A percentile compares a stretch with the other conserved stretches of the same genome.
phyloP scores from a whole-genome alignment of 2,329 filamentous ascomycete genomes.

The Cladophialophora yegresii region DNA sequence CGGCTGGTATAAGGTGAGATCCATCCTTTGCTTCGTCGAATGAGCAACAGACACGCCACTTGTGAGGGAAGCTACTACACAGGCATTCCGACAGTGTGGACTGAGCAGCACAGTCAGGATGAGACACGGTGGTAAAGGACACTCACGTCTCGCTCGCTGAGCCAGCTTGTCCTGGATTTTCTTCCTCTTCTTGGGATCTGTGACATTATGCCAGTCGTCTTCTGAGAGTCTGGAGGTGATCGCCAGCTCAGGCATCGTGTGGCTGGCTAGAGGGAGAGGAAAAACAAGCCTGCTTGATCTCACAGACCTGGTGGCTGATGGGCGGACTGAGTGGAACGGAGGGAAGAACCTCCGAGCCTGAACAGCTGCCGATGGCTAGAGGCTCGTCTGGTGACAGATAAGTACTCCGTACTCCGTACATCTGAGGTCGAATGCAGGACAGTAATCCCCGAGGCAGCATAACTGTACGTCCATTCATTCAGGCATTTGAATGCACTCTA shows the following conservation, averaged over 20 bases:
- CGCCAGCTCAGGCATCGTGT: background rate
- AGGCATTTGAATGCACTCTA: background rate
- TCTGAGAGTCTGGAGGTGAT: background rate
- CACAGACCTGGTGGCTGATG: background rate
- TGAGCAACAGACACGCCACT: background rate
- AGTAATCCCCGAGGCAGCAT: background rate
- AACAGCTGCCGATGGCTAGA: background rate
- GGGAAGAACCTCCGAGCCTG: background rate
- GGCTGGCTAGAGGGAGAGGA: background rate
- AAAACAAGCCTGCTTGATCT: background rate
- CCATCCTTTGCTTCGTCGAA: background rate
- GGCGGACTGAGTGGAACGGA: background rate
- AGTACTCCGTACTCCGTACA: no score
- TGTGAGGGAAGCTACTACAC: background rate
- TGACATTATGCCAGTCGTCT: conserved; percentile 40
- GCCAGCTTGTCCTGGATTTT: conserved; percentile 46
- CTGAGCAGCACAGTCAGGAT: background rate
- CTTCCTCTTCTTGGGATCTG: conserved; percentile 44
- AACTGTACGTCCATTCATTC: background rate
- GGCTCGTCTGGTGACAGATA: no score
- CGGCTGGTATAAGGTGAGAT: background rate
- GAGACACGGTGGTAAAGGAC: conserved; percentile 17
- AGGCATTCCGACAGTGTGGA: background rate
- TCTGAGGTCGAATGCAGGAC: background rate
- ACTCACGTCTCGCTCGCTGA: conserved; percentile 42